These are phyloP conservation scores for Quercus agrifolia DNA, from an alignment of 306 rosid genomes.

Conservation along the genomic window DNA sequence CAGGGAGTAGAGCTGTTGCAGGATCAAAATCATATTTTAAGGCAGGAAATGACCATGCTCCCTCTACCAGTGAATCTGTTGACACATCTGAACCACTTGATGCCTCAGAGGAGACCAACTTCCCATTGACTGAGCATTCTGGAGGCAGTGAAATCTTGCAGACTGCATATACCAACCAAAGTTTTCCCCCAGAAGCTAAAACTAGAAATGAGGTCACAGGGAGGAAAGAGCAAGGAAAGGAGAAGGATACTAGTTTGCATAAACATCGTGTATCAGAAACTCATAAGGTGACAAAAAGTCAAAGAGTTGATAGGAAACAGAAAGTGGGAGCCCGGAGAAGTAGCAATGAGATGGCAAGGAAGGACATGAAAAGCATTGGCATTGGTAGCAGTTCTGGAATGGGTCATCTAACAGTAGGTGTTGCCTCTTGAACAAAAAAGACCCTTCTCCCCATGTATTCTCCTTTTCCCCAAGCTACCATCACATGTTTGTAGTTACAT, in stretches of 20 bases:
- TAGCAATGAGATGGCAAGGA: slow-evolving; percentile 23
- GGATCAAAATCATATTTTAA: slow-evolving; percentile 28
- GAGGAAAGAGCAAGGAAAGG: slow-evolving; percentile 36
- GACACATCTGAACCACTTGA: slow-evolving; percentile 6
- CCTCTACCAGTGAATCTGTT: slow-evolving; percentile 10
- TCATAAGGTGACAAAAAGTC: slow-evolving; percentile 26
- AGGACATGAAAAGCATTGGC: slow-evolving; percentile 23
- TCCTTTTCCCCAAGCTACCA: background rate
- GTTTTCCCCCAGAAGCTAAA: slow-evolving; percentile 1
- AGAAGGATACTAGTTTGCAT: slow-evolving; percentile 20
- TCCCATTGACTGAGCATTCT: slow-evolving; percentile 6
- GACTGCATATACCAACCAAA: slow-evolving; percentile 19
- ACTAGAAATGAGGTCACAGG: slow-evolving; percentile 8
- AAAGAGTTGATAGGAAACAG: slow-evolving; percentile 26
- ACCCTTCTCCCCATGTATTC: background rate
- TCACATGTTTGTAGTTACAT: background rate
- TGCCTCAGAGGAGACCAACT: slow-evolving; percentile 15
- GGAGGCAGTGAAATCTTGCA: slow-evolving; percentile 32
- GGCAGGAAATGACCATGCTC: slow-evolving; percentile 26
- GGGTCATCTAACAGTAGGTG: slow-evolving; percentile 46
- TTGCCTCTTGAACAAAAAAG: slow-evolving; percentile 39
- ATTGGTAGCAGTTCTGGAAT: slow-evolving; percentile 36
- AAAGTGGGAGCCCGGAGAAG: slow-evolving; percentile 28
- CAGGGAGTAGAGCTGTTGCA: slow-evolving; percentile 20
- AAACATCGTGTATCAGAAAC: slow-evolving; percentile 26